Base-by-base conservation (phyloP, 257 asterid genomes). In the Solanum neorickii region DNA sequence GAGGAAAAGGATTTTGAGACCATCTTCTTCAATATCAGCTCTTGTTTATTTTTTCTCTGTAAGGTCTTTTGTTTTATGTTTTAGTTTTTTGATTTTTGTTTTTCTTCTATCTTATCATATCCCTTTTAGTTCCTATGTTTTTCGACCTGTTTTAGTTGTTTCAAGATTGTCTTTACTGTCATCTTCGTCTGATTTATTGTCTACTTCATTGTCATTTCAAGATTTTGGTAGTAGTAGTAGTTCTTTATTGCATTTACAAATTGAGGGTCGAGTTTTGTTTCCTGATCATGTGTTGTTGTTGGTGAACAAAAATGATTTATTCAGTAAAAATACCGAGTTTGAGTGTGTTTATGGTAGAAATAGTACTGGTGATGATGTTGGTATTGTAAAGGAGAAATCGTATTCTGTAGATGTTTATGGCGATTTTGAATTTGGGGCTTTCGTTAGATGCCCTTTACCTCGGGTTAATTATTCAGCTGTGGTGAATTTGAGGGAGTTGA, bases 401-500 rank as follows among this genome's bases (percentile, higher is more conserved):
- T 37, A 93, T 83, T 96, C 98, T 23, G 77, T 92, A 9, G 98
- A 95, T 92, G 96, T 91, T 59, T 94, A 88, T 80, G 99, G 95
- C 89, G 98, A 90, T 87, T 88, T 92, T 80, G 84, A 29, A 41
- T n/a, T n/a, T 47, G 92, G 96, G 90, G 73, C 92, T 15, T 75
- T 93, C 86, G 93, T 93, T 60, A 89, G 99, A 88, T 97, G 99
- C 88, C 98, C 98, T 15, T 82, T 93, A 85, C 97, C 99, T 33
- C 89, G 91, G 13, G 84, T 12, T 85, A 94, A 93, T 88, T 90
- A 89, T 76, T 97, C 99, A 15, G 82, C 90, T 72, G 91, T 76
- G 8, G 98, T 88, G 11, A 84, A 41, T 89, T 87, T 97, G 89
- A 83, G 87, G 33, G 87, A 91, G 91, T 27, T 35, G 5, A 91